Conservation (phyloP, 2,329 filamentous ascomycete species). For the Xylariaceae sp. region DNA sequence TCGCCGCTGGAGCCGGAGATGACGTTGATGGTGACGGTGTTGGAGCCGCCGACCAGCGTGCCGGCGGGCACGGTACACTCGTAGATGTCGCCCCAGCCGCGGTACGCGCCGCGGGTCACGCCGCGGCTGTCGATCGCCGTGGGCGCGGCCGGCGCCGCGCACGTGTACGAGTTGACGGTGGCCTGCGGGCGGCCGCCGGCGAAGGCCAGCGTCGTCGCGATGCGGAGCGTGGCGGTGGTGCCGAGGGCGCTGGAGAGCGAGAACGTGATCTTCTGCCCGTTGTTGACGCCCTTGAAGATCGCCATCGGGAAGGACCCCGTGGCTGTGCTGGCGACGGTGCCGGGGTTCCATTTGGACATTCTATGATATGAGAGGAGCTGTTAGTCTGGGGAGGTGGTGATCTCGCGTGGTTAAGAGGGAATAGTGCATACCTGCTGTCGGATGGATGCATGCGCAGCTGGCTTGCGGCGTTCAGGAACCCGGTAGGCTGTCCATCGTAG, state of each 20-base stretch:
- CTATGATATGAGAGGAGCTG: conserved; percentile 56
- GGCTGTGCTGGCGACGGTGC: conserved; percentile 53
- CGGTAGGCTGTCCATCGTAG: conserved; percentile 61
- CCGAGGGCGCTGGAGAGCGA: conserved; percentile 49
- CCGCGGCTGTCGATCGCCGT: conserved; percentile 62
- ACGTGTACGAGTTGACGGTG: conserved; percentile 43
- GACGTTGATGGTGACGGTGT: conserved; percentile 60
- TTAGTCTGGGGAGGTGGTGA: background rate
- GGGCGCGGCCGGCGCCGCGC: conserved; percentile 40
- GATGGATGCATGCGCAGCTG: conserved; percentile 57
- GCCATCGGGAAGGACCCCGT: conserved; percentile 62
- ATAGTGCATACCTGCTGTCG: conserved; percentile 25
- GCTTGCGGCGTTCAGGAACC: conserved; percentile 63
- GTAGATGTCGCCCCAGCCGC: conserved; percentile 62
- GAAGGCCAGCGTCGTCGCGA: conserved; percentile 64
- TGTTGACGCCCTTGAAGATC: conserved; percentile 58
- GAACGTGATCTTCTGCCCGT: conserved; percentile 46
- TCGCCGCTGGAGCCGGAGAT: conserved; percentile 56
- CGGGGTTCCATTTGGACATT: conserved; percentile 37
- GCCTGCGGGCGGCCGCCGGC: conserved; percentile 59
- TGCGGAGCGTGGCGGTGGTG: conserved; percentile 55
- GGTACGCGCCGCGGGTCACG: conserved; percentile 63
- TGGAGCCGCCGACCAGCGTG: conserved; percentile 55
- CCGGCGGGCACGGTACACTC: conserved; percentile 56
- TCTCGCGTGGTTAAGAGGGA: background rate